A percentile compares a stretch with the other conserved stretches of the same genome.
phyloP scores from a whole-genome alignment of 2,329 filamentous ascomycete species.

The Ophiostoma himal-ulmi region DNA sequence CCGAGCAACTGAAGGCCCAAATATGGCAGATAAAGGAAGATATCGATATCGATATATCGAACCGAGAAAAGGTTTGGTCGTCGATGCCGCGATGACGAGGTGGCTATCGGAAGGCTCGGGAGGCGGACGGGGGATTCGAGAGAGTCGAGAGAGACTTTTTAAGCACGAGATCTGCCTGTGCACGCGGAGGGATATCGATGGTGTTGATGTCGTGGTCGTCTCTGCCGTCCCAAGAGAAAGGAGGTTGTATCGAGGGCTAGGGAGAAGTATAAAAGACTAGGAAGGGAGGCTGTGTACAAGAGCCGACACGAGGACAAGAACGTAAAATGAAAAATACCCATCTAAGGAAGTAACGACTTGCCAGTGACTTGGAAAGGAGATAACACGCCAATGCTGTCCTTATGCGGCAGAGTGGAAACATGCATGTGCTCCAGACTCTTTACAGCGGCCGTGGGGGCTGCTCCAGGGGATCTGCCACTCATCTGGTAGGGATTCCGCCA shows the following conservation, averaged over 20 bases:
- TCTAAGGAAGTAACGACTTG: not conserved
- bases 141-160: not conserved
- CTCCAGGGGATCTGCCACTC: not conserved
- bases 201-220: not conserved
- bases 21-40: not conserved
- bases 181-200: not conserved
- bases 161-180: not conserved
- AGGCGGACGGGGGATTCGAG: not conserved
- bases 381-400: conserved; percentile 18
- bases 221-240: conserved; percentile 15
- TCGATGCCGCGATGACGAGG: not conserved
- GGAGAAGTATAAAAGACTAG: not conserved
- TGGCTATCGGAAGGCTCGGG: conserved; percentile 17
- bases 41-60: not conserved
- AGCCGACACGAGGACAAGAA: not conserved
- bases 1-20: not conserved
- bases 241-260: not conserved
- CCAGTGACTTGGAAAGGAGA: conserved; percentile 16
- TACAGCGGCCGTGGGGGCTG: not conserved
- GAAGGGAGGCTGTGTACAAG: not conserved
- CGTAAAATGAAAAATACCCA: conserved; percentile 2
- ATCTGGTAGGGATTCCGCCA: not conserved
- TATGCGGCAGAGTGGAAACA: conserved; percentile 17
- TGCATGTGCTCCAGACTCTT: conserved; percentile 1
- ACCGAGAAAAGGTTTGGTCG: not conserved